phyloP scores from a whole-genome alignment of 176 grass and related monocot species.

The Puccinellia tenuiflora region DNA sequence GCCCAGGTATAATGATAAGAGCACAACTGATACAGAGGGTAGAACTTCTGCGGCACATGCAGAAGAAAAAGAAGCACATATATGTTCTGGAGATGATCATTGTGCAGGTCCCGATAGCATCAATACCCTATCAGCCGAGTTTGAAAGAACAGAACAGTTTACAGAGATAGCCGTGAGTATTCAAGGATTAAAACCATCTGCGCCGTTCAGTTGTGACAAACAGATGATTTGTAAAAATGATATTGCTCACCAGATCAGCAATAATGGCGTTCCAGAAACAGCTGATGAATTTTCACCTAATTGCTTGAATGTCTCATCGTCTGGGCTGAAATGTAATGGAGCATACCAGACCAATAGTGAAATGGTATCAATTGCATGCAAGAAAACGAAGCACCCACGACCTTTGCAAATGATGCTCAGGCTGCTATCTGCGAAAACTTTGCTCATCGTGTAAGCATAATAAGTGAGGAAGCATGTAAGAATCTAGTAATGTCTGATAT shows the following conservation, averaged over 20 bases:
- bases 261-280: neutral
- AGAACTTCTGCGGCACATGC: neutral
- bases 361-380: slow-evolving; percentile 1
- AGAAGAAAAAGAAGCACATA: neutral
- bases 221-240: neutral
- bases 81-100: neutral
- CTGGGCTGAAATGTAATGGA: neutral
- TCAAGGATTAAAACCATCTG: slow-evolving; percentile 11
- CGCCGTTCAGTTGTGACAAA: neutral
- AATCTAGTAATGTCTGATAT: neutral
- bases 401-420: neutral
- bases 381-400: neutral
- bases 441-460: slow-evolving; percentile 3
- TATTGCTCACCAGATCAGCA: neutral
- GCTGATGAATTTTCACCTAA: slow-evolving; percentile 4
- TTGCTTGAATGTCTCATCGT: neutral
- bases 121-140: neutral
- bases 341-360: neutral
- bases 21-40: neutral
- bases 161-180: neutral
- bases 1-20: neutral
- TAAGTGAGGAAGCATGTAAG: neutral
- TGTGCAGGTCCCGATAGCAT: neutral
- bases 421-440: neutral
- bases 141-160: neutral